phyloP scores from a whole-genome alignment of 176 grass and related monocot species.

The Oryza rufipogon region DNA sequence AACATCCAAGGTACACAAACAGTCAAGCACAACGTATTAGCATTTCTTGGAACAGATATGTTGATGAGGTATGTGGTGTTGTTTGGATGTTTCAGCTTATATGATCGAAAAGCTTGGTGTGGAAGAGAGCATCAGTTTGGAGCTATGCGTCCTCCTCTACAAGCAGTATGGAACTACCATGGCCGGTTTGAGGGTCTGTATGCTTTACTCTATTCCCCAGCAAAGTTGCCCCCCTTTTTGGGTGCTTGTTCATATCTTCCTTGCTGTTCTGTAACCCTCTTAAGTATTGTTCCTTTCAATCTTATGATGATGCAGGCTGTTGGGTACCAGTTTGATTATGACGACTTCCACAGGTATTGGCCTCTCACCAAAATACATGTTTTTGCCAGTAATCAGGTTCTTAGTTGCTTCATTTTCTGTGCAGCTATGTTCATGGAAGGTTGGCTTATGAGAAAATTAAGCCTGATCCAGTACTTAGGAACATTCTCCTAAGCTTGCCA shows the following conservation, averaged over 20 bases:
- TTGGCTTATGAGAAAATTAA: slow-evolving; percentile 79
- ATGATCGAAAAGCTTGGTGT: slow-evolving; percentile 81
- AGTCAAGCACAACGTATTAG: neutral
- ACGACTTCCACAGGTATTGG: slow-evolving; percentile 75
- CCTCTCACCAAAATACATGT: neutral
- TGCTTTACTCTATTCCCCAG: neutral
- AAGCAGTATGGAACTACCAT: slow-evolving; percentile 96
- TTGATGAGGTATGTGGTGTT: neutral
- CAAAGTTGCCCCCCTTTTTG: neutral
- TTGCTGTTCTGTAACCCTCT: neutral
- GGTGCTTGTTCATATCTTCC: neutral
- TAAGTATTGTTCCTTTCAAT: neutral
- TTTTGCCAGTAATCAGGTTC: neutral
- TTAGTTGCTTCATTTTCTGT: slow-evolving; percentile 4
- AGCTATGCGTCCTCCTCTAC: slow-evolving; percentile 79
- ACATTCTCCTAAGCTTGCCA: slow-evolving; percentile 75
- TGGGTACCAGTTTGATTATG: slow-evolving; percentile 81
- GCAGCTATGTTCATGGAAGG: slow-evolving; percentile 88
- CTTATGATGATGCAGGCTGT: slow-evolving; percentile 55
- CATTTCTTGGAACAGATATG: neutral
- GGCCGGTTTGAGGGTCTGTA: slow-evolving; percentile 73
- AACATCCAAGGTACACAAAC: slow-evolving; percentile 76
- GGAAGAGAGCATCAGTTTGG: slow-evolving; percentile 57
- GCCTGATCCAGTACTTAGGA: slow-evolving; percentile 71
- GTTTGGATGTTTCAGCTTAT: slow-evolving; percentile 52